Evolutionary conservation across 768 basidiomycete species (phyloP).

Genomic region (Trametes meyenii): DNA sequence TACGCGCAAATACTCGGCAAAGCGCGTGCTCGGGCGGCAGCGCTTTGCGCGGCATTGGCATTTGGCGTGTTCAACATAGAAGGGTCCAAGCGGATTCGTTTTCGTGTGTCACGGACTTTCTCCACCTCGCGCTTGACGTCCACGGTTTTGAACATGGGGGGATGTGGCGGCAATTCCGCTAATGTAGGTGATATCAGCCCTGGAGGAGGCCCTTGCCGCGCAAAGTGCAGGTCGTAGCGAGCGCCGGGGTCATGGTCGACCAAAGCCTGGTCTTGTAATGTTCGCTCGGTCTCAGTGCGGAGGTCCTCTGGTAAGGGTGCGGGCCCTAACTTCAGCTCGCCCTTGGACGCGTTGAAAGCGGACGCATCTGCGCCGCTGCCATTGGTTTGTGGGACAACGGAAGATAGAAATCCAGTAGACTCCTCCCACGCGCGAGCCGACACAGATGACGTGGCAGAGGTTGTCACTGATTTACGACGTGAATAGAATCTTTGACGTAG

Average conservation of each 20-base stretch:
- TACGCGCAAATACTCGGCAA: constrained; percentile 95
- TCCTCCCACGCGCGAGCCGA: constrained; percentile 79
- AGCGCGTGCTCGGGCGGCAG: constrained; percentile 59
- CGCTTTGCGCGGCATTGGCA: constrained; percentile 58
- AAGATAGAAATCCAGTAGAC: constrained; percentile 79
- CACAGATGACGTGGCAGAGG: constrained; percentile 65
- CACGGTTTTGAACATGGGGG: constrained; percentile 77
- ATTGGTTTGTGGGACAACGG: constrained; percentile 70
- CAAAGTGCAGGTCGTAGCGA: constrained; percentile 64
- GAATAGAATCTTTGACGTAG: constrained; percentile 20
- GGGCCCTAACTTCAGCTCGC: constrained; percentile 84
- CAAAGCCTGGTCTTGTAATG: constrained; percentile 80
- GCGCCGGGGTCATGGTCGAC: constrained; percentile 68
- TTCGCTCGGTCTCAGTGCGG: constrained; percentile 76
- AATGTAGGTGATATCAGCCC: constrained; percentile 68
- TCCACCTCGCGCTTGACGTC: constrained; percentile 94
- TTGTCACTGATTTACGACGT: constrained; percentile 57
- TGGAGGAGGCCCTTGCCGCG: constrained; percentile 50
- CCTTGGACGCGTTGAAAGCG: constrained; percentile 76
- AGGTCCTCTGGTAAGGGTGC: constrained; percentile 80
- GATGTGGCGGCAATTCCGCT: constrained; percentile 77
- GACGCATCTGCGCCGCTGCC: constrained; percentile 59
- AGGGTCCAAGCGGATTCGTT: constrained; percentile 89
- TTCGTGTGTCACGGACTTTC: constrained; percentile 84
- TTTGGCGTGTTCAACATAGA: constrained; percentile 61